Evolutionary conservation across 2,329 filamentous ascomycete genomes (phyloP).

Genomic region (Penicillium frequentans): DNA sequence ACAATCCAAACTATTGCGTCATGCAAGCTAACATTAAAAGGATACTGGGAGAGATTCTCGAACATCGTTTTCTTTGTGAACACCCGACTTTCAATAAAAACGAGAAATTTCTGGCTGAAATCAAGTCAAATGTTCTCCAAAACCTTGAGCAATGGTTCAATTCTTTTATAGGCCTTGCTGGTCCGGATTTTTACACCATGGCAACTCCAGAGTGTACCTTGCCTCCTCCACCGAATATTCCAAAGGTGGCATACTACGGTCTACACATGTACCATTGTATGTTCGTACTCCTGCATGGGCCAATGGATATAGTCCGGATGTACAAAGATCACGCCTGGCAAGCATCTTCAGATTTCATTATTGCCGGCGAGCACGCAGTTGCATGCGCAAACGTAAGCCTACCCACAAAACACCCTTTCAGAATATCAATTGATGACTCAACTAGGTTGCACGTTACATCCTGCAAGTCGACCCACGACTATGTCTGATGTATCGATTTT

Average conservation of each 20-base stretch:
- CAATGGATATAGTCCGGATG: constrained; percentile 2
- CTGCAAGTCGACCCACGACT: neutral
- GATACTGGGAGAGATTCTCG: neutral
- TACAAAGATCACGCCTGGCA: constrained; percentile 1
- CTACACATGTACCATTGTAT: constrained; percentile 2
- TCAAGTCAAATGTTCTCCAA: neutral
- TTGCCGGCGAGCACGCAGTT: neutral
- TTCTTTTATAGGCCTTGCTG: neutral
- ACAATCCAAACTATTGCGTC: neutral
- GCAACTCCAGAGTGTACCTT: neutral
- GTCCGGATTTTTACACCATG: neutral
- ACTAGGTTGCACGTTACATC: neutral
- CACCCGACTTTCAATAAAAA: constrained; percentile 1
- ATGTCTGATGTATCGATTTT: neutral
- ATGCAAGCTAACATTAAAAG: neutral
- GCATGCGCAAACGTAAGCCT: neutral
- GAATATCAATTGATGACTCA: neutral
- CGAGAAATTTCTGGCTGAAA: neutral
- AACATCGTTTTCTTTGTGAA: neutral
- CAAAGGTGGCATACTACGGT: neutral
- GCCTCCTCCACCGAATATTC: neutral
- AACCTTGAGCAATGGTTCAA: neutral
- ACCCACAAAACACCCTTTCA: no score
- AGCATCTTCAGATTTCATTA: neutral
- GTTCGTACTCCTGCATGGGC: neutral